These are phyloP conservation scores for Apium graveolens DNA, from an alignment of 129 eudicot species.

Conservation along the genomic window DNA sequence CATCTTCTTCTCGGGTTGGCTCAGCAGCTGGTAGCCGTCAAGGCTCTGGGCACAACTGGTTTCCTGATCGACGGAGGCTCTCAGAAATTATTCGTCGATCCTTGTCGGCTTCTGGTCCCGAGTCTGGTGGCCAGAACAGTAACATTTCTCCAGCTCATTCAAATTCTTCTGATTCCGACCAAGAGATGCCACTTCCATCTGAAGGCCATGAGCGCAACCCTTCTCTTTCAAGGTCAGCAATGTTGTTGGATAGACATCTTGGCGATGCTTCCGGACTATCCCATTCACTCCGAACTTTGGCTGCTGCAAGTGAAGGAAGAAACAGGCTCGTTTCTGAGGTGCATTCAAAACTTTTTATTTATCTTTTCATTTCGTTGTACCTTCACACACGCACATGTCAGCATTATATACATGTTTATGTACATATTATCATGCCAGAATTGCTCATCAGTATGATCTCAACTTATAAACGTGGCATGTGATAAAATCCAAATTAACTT, in stretches of 20 bases:
- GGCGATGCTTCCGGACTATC: constrained; percentile 55
- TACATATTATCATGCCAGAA: not conserved
- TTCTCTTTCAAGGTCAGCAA: constrained; percentile 33
- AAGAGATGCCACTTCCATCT: constrained; percentile 34
- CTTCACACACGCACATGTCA: not conserved
- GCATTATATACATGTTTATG: not conserved
- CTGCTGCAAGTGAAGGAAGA: constrained; percentile 83
- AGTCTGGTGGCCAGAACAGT: constrained; percentile 35
- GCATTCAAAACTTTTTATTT: not conserved
- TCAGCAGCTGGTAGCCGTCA: constrained; percentile 22
- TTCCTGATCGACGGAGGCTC: constrained; percentile 48
- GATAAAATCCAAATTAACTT: not conserved
- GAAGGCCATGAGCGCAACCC: constrained; percentile 36
- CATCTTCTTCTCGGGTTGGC: constrained; percentile 33
- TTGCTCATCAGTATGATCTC: not conserved
- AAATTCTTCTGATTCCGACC: constrained; percentile 30
- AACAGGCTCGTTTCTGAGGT: constrained; percentile 86
- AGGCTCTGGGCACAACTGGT: constrained; percentile 30
- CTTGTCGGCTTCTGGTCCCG: constrained; percentile 40
- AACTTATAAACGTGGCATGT: not conserved
- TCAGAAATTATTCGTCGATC: constrained; percentile 61
- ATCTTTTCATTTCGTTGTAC: not conserved
- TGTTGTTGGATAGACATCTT: constrained; percentile 42
- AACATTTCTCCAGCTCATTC: constrained; percentile 30
- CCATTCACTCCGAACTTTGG: constrained; percentile 43